A percentile compares a stretch with the other conserved stretches of the same genome.
These are phyloP conservation scores for Camelina hispida DNA, from an alignment of 345 rosid genomes.

Conservation along the genomic window DNA sequence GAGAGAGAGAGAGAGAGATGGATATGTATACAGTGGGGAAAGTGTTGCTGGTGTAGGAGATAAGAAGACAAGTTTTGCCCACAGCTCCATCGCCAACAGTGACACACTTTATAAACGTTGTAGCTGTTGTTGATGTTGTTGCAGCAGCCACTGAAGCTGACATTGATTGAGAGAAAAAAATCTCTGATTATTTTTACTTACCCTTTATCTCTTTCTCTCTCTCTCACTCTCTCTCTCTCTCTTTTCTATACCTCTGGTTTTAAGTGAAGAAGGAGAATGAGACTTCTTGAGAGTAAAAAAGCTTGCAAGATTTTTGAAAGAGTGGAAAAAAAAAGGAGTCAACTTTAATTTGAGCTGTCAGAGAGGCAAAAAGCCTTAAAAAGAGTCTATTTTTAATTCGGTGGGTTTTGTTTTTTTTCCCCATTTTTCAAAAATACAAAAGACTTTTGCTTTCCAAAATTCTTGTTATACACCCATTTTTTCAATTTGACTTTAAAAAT, in stretches of 20 bases:
- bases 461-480: not conserved
- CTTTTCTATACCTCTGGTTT: slow-evolving; percentile 31
- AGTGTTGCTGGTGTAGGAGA: slow-evolving; percentile 48
- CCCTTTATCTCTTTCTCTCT: not conserved
- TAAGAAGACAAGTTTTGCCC: slow-evolving; percentile 48
- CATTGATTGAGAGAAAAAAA: slow-evolving; percentile 25
- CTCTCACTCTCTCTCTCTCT: not conserved
- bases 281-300: slow-evolving; percentile 21
- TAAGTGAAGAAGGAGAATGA: slow-evolving; percentile 29
- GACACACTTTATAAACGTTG: slow-evolving; percentile 46
- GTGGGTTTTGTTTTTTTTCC: slow-evolving; percentile 20
- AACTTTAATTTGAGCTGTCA: slow-evolving; percentile 73
- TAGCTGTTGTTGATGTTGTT: slow-evolving; percentile 34
- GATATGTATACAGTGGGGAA: slow-evolving; percentile 39
- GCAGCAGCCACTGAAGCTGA: slow-evolving; percentile 40
- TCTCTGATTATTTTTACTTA: slow-evolving; percentile 2
- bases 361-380: slow-evolving; percentile 48
- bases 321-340: slow-evolving; percentile 31
- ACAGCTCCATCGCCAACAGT: slow-evolving; percentile 53
- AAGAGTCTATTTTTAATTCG: slow-evolving; percentile 19
- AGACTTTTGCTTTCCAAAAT: slow-evolving; percentile 15
- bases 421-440: not conserved
- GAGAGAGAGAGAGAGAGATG: slow-evolving; percentile 9
- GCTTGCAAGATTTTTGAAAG: slow-evolving; percentile 26
- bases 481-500: not conserved